These are phyloP conservation scores for Oenanthe sinensis DNA, from an alignment of 129 eudicot species.

Conservation along the genomic window DNA sequence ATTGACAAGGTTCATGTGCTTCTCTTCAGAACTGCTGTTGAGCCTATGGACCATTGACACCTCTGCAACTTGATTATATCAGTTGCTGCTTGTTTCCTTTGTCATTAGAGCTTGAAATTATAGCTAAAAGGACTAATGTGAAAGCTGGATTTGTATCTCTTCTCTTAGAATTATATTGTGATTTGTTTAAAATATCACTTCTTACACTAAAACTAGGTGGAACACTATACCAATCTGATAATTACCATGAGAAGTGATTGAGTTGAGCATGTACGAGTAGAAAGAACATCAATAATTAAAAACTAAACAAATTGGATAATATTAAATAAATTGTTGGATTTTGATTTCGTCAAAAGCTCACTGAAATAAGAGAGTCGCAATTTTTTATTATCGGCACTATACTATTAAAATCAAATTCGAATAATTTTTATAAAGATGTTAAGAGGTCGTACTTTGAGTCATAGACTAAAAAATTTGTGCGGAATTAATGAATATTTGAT, in stretches of 20 bases:
- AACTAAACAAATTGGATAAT: too few relatives aligned
- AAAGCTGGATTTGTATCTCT: not conserved
- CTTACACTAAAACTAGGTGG: not conserved
- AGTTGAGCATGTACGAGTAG: too few relatives aligned
- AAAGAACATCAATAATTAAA: too few relatives aligned
- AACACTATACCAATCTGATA: not conserved
- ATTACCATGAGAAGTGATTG: not conserved
- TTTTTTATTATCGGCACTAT: too few relatives aligned
- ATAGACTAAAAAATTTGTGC: too few relatives aligned
- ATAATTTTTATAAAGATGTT: too few relatives aligned
- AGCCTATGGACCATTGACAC: constrained; percentile 40
- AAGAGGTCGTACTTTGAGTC: too few relatives aligned
- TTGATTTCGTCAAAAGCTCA: too few relatives aligned
- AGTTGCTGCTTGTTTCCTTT: not conserved
- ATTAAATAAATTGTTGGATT: too few relatives aligned
- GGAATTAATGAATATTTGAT: too few relatives aligned
- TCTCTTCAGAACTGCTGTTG: constrained; percentile 70
- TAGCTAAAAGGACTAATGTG: not conserved
- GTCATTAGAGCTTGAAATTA: not conserved
- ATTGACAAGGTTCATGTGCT: constrained; percentile 69
- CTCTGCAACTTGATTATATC: not conserved
- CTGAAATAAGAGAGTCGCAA: too few relatives aligned
- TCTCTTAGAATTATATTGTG: not conserved
- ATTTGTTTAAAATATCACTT: not conserved
- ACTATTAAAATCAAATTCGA: too few relatives aligned